Evolutionary conservation across 768 basidiomycete species (phyloP).

Genomic region (Termitomyces sp.): DNA sequence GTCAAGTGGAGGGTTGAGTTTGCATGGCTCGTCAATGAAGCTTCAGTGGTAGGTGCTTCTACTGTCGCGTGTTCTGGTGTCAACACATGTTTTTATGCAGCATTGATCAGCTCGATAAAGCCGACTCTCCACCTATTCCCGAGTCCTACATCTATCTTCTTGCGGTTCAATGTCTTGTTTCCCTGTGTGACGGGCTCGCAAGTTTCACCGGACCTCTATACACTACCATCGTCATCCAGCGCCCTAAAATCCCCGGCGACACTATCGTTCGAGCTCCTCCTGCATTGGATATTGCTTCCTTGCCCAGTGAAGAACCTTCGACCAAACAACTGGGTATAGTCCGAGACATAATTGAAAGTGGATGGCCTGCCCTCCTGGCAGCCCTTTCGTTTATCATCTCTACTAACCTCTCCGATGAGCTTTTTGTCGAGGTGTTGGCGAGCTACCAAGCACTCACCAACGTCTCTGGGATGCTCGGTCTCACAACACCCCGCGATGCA

Average conservation of each 20-base stretch:
- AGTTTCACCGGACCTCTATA: slow-evolving; percentile 73
- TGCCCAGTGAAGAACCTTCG: slow-evolving; percentile 43
- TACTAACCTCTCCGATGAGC: slow-evolving; percentile 87
- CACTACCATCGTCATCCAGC: slow-evolving; percentile 60
- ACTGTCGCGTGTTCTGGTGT: background rate
- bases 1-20: slow-evolving; percentile 59
- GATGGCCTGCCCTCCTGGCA: slow-evolving; percentile 91
- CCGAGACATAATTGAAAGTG: slow-evolving; percentile 74
- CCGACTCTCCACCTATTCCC: slow-evolving; percentile 89
- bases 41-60: slow-evolving; percentile 68
- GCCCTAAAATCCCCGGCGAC: slow-evolving; percentile 56
- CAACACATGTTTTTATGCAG: slow-evolving; percentile 29
- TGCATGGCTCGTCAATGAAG: slow-evolving; percentile 77
- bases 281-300: slow-evolving; percentile 54
- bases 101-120: slow-evolving; percentile 98
- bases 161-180: slow-evolving; percentile 80
- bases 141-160: slow-evolving; percentile 93
- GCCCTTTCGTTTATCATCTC: slow-evolving; percentile 85
- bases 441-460: slow-evolving; percentile 83
- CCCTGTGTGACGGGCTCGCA: slow-evolving; percentile 83
- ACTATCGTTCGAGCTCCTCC: slow-evolving; percentile 66
- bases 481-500: slow-evolving; percentile 86
- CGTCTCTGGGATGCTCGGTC: slow-evolving; percentile 83
- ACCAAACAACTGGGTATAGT: slow-evolving; percentile 59
- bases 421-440: slow-evolving; percentile 82